Evolutionary conservation across 768 basidiomycete genomes (phyloP), one percentile per base, ranked within the genome.

Genomic region (Phylloporus sp.): DNA sequence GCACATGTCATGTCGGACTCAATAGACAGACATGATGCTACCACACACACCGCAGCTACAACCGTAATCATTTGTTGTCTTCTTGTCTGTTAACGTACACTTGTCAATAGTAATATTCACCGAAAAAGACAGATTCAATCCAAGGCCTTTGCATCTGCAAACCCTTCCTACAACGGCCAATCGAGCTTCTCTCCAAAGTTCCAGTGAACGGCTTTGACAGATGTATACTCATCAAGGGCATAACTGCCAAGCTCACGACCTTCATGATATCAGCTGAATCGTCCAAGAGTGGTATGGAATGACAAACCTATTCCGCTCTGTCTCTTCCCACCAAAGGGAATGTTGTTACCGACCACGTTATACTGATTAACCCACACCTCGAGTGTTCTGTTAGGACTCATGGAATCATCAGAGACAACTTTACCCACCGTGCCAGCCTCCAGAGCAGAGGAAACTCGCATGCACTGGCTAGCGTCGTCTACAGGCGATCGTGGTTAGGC

Each of bases 291-390:
- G 29, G 42, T 46, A 15, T 4, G 22, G 13, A 3, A 32, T 0
- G 8, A 47, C 59, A 52, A 59, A 88, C 89, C 86, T 62, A 90
- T 84, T 47, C 93, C 93, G 38, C 88, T 90, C 66, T 91, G 87
- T 71, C 95, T 95, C 75, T 89, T 95, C 22, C 95, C 95, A 32
- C 95, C 95, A 63, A 97, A 97, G 2, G 95, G 95, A 40, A 93
- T 86, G 53, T 95, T 91, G 67, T 90, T 91, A 71, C 81, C 80
- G 50, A 95, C 68, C 12, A 88, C 36, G 63, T 86, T 88, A 72
- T 93, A 95, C 63, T 91, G 86, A 69, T 97, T 97, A 53, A 94
- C 80, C 93, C 94, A 97, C 36, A 92, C 86, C 86, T 89, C 29
- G 23, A 48, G 20, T 20, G 29, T 24, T 47, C 20, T 40, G 47